phyloP scores from a whole-genome alignment of 2,329 filamentous ascomycete genomes.

The Phyllachora maydis region DNA sequence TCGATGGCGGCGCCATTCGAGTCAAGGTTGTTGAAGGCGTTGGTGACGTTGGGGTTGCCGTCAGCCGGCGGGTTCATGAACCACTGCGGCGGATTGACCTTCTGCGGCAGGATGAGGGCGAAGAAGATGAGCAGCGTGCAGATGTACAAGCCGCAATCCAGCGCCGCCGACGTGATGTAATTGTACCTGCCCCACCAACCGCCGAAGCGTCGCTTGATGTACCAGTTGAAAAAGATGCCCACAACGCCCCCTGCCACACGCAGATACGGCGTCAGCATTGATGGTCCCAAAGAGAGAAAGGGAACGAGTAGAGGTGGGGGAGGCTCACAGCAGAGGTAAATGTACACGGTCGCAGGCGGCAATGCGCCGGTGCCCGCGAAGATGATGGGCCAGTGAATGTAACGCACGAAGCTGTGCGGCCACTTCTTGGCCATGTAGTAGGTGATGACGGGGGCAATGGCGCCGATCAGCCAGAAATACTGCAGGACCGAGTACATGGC shows the following conservation, averaged over 20 bases:
- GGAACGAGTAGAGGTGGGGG: not conserved
- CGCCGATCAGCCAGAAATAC: conserved; percentile 11
- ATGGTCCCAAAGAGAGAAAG: not conserved
- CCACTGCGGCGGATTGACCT: conserved; percentile 4
- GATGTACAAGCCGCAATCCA: conserved; percentile 26
- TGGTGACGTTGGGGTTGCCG: conserved; percentile 18
- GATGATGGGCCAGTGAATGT: conserved; percentile 11
- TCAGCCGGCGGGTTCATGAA: conserved; percentile 11
- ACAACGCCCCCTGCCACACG: conserved; percentile 13
- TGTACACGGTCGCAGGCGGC: conserved; percentile 22
- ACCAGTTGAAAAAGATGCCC: conserved; percentile 28
- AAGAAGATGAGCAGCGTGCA: conserved; percentile 29
- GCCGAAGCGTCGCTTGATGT: conserved; percentile 20
- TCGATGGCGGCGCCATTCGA: conserved; percentile 12
- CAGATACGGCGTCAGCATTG: not conserved
- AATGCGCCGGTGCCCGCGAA: conserved; percentile 10
- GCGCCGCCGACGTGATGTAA: conserved; percentile 28
- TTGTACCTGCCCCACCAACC: conserved; percentile 36
- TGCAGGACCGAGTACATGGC: conserved; percentile 11
- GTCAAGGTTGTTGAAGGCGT: conserved; percentile 17
- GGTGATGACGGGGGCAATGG: conserved; percentile 7
- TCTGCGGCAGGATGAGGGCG: conserved; percentile 11
- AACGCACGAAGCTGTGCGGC: conserved; percentile 7
- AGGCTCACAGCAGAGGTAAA: conserved; percentile 24
- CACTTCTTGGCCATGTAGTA: conserved; percentile 7